Evolutionary conservation across 176 grass and related monocot species (phyloP).

Genomic region (Pontederia crassipes): DNA sequence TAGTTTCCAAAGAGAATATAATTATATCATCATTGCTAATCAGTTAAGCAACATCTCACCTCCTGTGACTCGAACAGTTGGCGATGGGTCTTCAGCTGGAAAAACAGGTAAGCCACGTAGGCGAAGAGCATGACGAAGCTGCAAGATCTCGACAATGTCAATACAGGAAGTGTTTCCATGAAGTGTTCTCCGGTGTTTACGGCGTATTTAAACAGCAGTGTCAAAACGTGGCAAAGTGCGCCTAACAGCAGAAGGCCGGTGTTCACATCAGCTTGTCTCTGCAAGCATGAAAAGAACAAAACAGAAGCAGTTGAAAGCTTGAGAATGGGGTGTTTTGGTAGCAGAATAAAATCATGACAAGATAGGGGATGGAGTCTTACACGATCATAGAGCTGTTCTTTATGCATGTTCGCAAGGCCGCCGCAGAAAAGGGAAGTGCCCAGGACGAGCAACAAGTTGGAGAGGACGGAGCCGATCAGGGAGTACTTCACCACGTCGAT

Average conservation of each 20-base stretch:
- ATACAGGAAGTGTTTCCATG: conserved; percentile 11
- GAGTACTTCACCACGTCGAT: conserved; percentile 90
- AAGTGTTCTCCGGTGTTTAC: conserved; percentile 22
- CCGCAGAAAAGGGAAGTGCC: conserved; percentile 79
- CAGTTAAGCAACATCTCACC: conserved; percentile 11
- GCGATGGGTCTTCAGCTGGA: conserved; percentile 89
- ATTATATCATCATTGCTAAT: no score
- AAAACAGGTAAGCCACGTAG: conserved; percentile 78
- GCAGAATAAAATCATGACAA: neutral
- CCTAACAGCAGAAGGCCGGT: conserved; percentile 57
- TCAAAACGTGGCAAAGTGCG: conserved; percentile 61
- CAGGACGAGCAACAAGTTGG: conserved; percentile 89
- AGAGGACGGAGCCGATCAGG: conserved; percentile 76
- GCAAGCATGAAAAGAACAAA: neutral
- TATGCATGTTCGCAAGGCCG: conserved; percentile 49
- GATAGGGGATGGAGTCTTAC: neutral
- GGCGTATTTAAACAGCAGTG: conserved; percentile 45
- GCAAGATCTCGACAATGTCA: conserved; percentile 65
- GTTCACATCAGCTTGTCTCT: conserved; percentile 66
- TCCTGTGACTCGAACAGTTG: conserved; percentile 80
- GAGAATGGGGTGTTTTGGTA: neutral
- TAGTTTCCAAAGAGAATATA: no score
- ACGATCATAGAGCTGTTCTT: conserved; percentile 46
- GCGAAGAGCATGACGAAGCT: conserved; percentile 78
- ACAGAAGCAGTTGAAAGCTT: neutral